phyloP scores from a whole-genome alignment of 768 basidiomycete species.

The Rhodosporidiobolus sp. region DNA sequence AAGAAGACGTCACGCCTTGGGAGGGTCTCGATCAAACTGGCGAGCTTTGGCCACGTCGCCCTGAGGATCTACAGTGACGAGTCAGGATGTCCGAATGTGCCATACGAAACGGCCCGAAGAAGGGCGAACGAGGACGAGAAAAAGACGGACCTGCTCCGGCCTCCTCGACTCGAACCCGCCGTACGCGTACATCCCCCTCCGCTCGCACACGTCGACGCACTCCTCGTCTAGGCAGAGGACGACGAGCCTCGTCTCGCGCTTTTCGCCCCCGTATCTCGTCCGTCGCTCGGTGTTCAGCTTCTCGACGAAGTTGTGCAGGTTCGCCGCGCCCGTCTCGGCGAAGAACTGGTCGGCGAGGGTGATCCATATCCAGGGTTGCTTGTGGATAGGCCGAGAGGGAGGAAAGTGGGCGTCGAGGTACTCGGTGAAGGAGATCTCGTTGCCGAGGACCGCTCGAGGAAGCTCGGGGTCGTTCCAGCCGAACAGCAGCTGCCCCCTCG shows the following conservation, averaged over 20 bases:
- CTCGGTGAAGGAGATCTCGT: slow-evolving; percentile 2
- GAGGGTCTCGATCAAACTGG: slow-evolving; percentile 31
- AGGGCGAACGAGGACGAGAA: too few species aligned
- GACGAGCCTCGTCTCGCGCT: slow-evolving; percentile 19
- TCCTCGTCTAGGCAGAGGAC: slow-evolving; percentile 26
- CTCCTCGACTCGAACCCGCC: slow-evolving; percentile 18
- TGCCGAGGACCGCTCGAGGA: neutral
- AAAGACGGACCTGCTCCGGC: slow-evolving; percentile 19
- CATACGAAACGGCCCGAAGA: neutral
- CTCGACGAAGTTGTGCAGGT: slow-evolving; percentile 12
- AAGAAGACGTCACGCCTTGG: slow-evolving; percentile 30
- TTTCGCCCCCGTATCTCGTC: neutral
- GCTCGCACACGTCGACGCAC: slow-evolving; percentile 19
- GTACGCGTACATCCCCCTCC: slow-evolving; percentile 21
- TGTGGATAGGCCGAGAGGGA: neutral
- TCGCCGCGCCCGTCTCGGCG: slow-evolving; percentile 13
- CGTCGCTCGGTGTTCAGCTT: slow-evolving; percentile 25
- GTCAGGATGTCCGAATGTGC: neutral
- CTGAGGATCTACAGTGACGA: neutral
- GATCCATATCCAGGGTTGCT: slow-evolving; percentile 20
- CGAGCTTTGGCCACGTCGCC: slow-evolving; percentile 36
- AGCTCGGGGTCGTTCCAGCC: neutral
- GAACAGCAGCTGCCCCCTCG: too few species aligned
- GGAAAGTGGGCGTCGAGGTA: slow-evolving; percentile 32
- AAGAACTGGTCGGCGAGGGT: slow-evolving; percentile 19